phyloP scores from a whole-genome alignment of 129 eudicot genomes.

The Arctium lappa region DNA sequence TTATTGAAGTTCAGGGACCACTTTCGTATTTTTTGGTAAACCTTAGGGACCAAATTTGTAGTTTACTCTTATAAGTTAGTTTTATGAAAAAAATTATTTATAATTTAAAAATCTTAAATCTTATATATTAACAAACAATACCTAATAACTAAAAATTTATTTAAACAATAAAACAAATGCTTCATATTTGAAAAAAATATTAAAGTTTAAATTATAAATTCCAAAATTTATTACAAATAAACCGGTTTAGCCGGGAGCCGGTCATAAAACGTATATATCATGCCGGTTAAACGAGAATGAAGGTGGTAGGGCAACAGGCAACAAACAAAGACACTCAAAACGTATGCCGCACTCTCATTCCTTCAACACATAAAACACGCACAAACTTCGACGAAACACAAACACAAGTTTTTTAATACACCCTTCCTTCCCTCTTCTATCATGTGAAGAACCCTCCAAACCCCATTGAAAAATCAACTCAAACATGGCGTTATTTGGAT shows the following conservation, averaged over 20 bases:
- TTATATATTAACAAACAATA: too few relatives aligned
- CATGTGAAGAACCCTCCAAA: slow-evolving; percentile 19
- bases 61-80: too few relatives aligned
- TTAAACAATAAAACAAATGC: neutral
- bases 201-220: neutral
- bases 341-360: slow-evolving; percentile 22
- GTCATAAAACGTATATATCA: slow-evolving; percentile 15
- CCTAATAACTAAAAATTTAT: neutral
- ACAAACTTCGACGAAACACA: neutral
- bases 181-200: neutral
- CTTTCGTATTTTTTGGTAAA: too few relatives aligned
- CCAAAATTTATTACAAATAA: neutral
- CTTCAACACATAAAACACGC: slow-evolving; percentile 10
- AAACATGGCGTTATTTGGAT: slow-evolving; percentile 27
- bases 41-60: too few relatives aligned
- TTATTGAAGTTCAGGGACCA: too few relatives aligned
- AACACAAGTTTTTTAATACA: neutral
- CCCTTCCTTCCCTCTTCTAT: neutral
- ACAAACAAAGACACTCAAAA: slow-evolving; percentile 6
- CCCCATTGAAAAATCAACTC: slow-evolving; percentile 17
- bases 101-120: too few relatives aligned
- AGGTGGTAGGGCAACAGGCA: slow-evolving; percentile 12
- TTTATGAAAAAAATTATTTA: too few relatives aligned
- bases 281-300: slow-evolving; percentile 2
- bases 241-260: slow-evolving; percentile 24